Percentiles rank a stretch among this genome's conserved stretches.
Evolutionary conservation across 2,329 filamentous ascomycete genomes (phyloP).

Genomic region (Gremmenia infestans): DNA sequence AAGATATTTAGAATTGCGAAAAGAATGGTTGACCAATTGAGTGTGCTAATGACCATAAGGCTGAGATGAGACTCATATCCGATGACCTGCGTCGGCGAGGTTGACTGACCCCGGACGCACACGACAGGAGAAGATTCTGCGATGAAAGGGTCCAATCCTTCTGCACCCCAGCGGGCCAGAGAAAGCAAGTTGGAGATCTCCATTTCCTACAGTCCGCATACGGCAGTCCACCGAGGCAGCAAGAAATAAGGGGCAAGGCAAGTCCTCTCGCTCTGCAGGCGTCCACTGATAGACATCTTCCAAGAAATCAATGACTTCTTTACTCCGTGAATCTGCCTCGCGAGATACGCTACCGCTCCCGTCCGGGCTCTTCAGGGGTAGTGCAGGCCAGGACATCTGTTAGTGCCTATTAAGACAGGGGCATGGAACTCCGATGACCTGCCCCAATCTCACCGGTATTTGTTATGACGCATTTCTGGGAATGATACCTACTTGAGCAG

Average conservation of each 20-base stretch:
- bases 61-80: conserved; percentile 24
- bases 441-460: not conserved
- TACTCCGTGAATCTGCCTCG: conserved; percentile 15
- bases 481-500: not conserved
- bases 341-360: conserved; percentile 12
- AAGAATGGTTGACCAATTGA: conserved; percentile 10
- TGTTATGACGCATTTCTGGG: conserved; percentile 10
- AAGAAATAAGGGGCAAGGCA: conserved; percentile 10
- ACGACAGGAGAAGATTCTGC: not conserved
- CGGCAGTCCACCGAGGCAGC: not conserved
- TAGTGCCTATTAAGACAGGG: not conserved
- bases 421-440: conserved; percentile 8
- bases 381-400: not conserved
- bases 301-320: conserved; percentile 6
- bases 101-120: not conserved
- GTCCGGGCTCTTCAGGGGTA: not conserved
- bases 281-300: not conserved
- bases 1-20: conserved; percentile 10
- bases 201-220: conserved; percentile 1
- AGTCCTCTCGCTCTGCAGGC: not conserved
- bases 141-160: conserved; percentile 1
- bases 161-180: not conserved
- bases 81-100: conserved; percentile 16
- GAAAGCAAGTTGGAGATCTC: not conserved
- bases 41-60: conserved; percentile 19